Conservation (phyloP, 2,329 filamentous ascomycete species). For the Blastomyces parvus region DNA sequence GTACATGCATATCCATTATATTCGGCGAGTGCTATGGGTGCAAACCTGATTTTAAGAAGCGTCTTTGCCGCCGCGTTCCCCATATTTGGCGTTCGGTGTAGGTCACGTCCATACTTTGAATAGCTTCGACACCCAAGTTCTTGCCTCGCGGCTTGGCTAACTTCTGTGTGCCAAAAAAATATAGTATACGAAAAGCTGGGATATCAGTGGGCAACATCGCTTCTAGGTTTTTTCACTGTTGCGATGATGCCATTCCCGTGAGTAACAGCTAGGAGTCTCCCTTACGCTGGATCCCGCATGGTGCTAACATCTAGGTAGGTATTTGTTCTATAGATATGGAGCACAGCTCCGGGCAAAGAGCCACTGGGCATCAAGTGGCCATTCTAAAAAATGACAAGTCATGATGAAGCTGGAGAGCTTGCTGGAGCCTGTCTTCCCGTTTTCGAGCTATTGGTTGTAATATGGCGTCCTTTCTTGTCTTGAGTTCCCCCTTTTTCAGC, state of each 20-base stretch:
- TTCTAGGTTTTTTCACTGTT: background rate
- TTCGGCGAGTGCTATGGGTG: background rate
- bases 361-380: background rate
- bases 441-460: background rate
- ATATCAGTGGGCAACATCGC: conserved; percentile 2
- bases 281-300: background rate
- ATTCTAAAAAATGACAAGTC: background rate
- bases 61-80: conserved; percentile 3
- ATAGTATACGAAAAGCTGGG: conserved; percentile 3
- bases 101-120: background rate
- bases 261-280: background rate
- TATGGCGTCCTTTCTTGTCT: background rate
- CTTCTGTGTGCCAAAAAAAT: background rate
- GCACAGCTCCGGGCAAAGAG: background rate
- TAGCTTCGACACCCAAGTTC: background rate
- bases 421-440: background rate
- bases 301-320: background rate
- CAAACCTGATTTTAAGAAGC: background rate
- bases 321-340: conserved; percentile 1
- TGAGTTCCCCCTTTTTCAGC: no score
- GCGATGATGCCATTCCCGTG: conserved; percentile 6
- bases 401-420: background rate
- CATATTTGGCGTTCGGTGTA: conserved; percentile 3
- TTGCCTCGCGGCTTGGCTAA: background rate
- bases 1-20: conserved; percentile 1